These are phyloP conservation scores for Leptomonas pyrrhocoris DNA, from an alignment of 208 protist genomes.

Conservation along the genomic window DNA sequence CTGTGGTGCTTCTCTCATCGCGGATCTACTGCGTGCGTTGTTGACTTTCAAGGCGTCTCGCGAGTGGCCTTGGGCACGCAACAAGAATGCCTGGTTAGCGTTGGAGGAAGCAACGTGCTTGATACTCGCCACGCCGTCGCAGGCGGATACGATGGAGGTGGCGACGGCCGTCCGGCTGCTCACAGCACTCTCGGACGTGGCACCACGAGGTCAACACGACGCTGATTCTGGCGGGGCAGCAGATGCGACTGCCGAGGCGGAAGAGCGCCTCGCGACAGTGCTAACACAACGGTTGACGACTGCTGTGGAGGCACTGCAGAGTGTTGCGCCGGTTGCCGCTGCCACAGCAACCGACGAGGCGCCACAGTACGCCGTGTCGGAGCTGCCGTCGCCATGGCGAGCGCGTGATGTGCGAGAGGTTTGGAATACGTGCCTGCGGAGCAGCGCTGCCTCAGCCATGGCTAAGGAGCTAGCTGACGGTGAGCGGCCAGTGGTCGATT, in stretches of 20 bases:
- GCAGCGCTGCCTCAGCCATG: background rate
- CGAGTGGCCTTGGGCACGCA: background rate
- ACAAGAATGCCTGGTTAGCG: background rate
- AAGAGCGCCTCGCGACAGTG: background rate
- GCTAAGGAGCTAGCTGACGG: background rate
- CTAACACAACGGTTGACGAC: background rate
- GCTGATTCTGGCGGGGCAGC: background rate
- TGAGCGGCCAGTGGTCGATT: background rate
- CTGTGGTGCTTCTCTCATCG: background rate
- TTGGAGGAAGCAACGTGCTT: slow-evolving; percentile 3
- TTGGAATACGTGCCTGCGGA: background rate
- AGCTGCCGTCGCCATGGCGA: slow-evolving; percentile 3
- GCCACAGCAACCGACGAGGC: background rate
- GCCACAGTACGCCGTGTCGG: background rate
- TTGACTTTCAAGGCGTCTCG: background rate
- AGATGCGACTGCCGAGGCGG: background rate
- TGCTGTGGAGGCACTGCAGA: background rate
- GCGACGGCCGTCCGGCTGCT: background rate
- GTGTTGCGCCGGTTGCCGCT: background rate
- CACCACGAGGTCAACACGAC: background rate
- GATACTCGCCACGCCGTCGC: background rate
- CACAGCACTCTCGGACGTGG: background rate
- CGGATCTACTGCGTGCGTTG: slow-evolving; percentile 16
- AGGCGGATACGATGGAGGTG: background rate
- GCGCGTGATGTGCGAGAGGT: background rate